Evolutionary conservation across 2,329 filamentous ascomycete species (phyloP).

Genomic region (Pestalotiopsis fici): DNA sequence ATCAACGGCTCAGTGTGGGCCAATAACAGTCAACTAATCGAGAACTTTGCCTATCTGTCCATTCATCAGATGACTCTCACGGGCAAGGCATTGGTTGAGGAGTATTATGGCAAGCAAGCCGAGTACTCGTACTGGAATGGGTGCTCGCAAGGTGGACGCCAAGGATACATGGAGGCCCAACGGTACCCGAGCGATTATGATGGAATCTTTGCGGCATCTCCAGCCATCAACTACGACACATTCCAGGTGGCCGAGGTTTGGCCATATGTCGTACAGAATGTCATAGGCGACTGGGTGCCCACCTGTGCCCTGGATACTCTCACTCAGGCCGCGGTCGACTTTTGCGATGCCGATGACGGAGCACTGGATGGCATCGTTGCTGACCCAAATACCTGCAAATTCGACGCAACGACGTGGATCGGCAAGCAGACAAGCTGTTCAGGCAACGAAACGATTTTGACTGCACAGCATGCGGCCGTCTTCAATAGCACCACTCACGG

Average conservation of each 20-base stretch:
- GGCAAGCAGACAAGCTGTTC: not conserved
- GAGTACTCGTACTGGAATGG: not conserved
- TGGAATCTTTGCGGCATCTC: slow-evolving; percentile 49
- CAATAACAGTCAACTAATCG: not conserved
- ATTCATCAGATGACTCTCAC: not conserved
- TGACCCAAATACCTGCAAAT: not conserved
- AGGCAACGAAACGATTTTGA: not conserved
- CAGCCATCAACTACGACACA: slow-evolving; percentile 34
- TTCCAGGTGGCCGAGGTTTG: not conserved
- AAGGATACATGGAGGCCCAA: slow-evolving; percentile 33
- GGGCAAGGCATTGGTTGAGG: not conserved
- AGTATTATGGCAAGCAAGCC: not conserved
- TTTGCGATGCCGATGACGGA: not conserved
- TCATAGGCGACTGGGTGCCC: not conserved
- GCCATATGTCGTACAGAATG: not conserved
- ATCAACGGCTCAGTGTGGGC: not conserved
- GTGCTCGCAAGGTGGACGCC: not conserved
- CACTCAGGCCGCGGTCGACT: not conserved
- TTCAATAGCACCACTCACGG: not conserved
- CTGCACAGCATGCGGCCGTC: not conserved
- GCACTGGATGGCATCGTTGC: not conserved
- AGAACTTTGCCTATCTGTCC: not conserved
- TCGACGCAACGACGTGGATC: not conserved
- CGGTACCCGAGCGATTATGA: slow-evolving; percentile 54
- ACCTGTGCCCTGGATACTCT: not conserved